phyloP scores from a whole-genome alignment of 768 basidiomycete species.

The Tremella yokohamensis region DNA sequence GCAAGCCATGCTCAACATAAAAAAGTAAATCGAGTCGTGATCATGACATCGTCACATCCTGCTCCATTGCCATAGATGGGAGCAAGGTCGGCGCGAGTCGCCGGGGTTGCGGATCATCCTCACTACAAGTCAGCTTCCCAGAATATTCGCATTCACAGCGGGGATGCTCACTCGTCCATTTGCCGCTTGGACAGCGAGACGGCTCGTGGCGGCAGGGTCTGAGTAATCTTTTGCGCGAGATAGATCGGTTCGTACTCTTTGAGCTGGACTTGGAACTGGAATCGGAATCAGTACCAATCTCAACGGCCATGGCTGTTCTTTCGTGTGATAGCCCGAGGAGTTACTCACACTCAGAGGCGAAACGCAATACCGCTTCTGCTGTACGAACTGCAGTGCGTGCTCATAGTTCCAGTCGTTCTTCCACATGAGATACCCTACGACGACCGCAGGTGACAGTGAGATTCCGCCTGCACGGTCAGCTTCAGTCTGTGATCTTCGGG shows the following conservation, averaged over 20 bases:
- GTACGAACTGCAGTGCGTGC: constrained; percentile 41
- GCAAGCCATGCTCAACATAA: too few relatives aligned
- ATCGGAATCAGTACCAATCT: constrained; percentile 4
- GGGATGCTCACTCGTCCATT: background rate
- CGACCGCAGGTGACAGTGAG: constrained; percentile 46
- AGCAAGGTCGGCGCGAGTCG: too few relatives aligned
- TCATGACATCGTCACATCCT: too few relatives aligned
- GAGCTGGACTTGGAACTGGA: constrained; percentile 35
- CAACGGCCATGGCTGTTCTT: background rate
- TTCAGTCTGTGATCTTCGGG: background rate
- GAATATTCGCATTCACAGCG: too few relatives aligned
- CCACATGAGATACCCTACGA: constrained; percentile 50
- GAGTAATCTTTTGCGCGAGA: constrained; percentile 27
- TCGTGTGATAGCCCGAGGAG: background rate
- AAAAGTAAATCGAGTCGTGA: too few relatives aligned
- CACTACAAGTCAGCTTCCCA: too few relatives aligned
- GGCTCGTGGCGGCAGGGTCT: too few relatives aligned
- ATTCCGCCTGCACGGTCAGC: constrained; percentile 44
- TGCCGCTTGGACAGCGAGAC: background rate
- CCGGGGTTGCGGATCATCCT: too few relatives aligned
- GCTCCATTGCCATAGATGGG: too few relatives aligned
- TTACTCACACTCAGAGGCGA: constrained; percentile 45
- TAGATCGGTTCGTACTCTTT: constrained; percentile 45
- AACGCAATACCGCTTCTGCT: constrained; percentile 50
- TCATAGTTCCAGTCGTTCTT: constrained; percentile 40